Conservation (phyloP, 2,329 filamentous ascomycete species). For the Alternaria sp. region DNA sequence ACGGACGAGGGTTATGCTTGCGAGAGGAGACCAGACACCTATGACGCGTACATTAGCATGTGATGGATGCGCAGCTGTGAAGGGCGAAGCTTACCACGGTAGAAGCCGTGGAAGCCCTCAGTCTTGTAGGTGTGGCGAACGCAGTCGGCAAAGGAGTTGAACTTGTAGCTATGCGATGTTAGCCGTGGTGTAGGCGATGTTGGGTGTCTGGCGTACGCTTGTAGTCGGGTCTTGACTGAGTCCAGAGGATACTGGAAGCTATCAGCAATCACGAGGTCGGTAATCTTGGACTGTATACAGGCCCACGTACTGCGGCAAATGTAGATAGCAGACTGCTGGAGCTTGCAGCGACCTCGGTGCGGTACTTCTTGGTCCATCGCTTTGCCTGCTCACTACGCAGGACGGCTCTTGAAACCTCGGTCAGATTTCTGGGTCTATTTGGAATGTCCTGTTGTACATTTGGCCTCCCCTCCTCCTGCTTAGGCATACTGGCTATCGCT, state of each 20-base stretch:
- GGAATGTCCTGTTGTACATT: slow-evolving; percentile 32
- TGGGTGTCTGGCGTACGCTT: slow-evolving; percentile 62
- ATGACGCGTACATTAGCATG: slow-evolving; percentile 23
- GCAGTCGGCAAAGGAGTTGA: slow-evolving; percentile 77
- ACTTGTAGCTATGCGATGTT: slow-evolving; percentile 66
- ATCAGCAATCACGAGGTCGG: slow-evolving; percentile 27
- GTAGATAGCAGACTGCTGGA: slow-evolving; percentile 81
- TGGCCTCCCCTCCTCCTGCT: slow-evolving; percentile 37
- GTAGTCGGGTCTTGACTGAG: slow-evolving; percentile 89
- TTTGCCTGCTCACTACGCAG: slow-evolving; percentile 56
- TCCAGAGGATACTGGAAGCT: slow-evolving; percentile 75
- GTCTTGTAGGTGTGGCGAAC: slow-evolving; percentile 75
- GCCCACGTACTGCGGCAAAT: slow-evolving; percentile 67
- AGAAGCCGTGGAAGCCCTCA: slow-evolving; percentile 61
- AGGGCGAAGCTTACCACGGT: slow-evolving; percentile 58
- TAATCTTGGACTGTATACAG: not conserved
- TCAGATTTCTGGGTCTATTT: slow-evolving; percentile 51
- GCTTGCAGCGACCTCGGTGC: slow-evolving; percentile 82
- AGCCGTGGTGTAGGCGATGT: slow-evolving; percentile 15
- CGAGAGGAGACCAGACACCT: slow-evolving; percentile 81
- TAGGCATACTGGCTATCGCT: slow-evolving; percentile 58
- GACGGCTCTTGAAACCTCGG: slow-evolving; percentile 44
- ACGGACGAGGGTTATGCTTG: slow-evolving; percentile 78
- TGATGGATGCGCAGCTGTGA: slow-evolving; percentile 2
- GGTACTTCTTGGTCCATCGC: slow-evolving; percentile 76